phyloP scores from a whole-genome alignment of 805 yeast species.

The Ogataea degrootiae region DNA sequence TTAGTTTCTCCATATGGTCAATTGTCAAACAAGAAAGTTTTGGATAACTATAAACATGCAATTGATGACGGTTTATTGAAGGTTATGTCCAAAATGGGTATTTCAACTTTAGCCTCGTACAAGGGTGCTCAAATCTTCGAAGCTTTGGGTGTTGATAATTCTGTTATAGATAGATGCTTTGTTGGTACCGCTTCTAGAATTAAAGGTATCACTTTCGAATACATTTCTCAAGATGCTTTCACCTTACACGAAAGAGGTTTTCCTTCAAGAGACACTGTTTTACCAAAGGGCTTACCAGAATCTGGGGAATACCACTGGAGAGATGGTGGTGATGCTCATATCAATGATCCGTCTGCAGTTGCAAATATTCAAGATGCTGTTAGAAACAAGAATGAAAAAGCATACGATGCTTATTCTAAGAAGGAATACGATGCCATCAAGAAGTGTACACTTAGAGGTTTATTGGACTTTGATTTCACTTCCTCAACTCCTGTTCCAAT shows the following conservation, averaged over 20 bases:
- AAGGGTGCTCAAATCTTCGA: constrained; percentile 99
- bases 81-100: constrained; percentile 99
- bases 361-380: constrained; percentile 98
- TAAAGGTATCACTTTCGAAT: constrained; percentile 91
- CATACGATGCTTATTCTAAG: constrained; percentile 85
- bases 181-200: constrained; percentile 97
- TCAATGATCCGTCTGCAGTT: constrained; percentile 91
- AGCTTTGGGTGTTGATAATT: constrained; percentile 91
- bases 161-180: constrained; percentile 92
- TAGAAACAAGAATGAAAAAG: constrained; percentile 88
- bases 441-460: constrained; percentile 90
- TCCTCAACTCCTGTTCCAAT: constrained; percentile 73
- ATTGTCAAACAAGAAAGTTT: constrained; percentile 53
- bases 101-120: constrained; percentile 95
- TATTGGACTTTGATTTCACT: constrained; percentile 84
- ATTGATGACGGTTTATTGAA: constrained; percentile 88
- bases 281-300: constrained; percentile 78
- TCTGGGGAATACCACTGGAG: constrained; percentile 98
- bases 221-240: constrained; percentile 94
- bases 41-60: constrained; percentile 78
- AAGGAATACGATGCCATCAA: constrained; percentile 88
- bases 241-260: constrained; percentile 89
- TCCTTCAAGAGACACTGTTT: constrained; percentile 69
- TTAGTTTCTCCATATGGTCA: constrained; percentile 39
- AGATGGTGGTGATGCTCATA: constrained; percentile 96